phyloP scores from a whole-genome alignment of 2,329 filamentous ascomycete species.

The Botrytis fragariae region DNA sequence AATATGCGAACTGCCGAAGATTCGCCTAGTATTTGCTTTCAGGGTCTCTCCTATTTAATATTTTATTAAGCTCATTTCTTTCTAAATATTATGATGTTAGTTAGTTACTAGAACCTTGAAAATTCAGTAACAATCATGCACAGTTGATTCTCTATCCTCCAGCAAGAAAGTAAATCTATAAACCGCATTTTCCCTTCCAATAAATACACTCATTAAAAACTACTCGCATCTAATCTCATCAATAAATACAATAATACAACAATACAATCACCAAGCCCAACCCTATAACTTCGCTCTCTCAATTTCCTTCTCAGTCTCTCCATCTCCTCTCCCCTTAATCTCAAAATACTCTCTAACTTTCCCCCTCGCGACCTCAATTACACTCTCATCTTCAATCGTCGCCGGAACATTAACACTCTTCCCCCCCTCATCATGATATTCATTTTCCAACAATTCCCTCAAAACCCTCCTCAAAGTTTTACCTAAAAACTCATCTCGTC shows the following conservation, averaged over 20 bases:
- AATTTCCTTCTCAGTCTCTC: constrained; percentile 29
- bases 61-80: not conserved
- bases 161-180: not conserved
- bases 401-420: constrained; percentile 71
- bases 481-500: constrained; percentile 53
- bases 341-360: constrained; percentile 76
- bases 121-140: not conserved
- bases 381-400: constrained; percentile 78
- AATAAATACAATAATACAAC: not conserved
- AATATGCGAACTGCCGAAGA: not conserved
- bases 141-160: not conserved
- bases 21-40: not conserved
- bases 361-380: constrained; percentile 69
- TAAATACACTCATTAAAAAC: not conserved
- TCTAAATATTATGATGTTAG: rapidly evolving
- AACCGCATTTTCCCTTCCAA: not conserved
- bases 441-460: constrained; percentile 81
- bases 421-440: constrained; percentile 73
- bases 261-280: not conserved
- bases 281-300: constrained; percentile 47
- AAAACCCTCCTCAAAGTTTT: constrained; percentile 84
- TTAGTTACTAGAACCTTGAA: not conserved
- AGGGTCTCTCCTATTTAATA: not conserved
- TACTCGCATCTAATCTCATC: not conserved
- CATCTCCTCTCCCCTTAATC: constrained; percentile 36